Base-by-base conservation (phyloP, 2,329 filamentous ascomycete species). In the Purpureocillium takamizusanense region DNA sequence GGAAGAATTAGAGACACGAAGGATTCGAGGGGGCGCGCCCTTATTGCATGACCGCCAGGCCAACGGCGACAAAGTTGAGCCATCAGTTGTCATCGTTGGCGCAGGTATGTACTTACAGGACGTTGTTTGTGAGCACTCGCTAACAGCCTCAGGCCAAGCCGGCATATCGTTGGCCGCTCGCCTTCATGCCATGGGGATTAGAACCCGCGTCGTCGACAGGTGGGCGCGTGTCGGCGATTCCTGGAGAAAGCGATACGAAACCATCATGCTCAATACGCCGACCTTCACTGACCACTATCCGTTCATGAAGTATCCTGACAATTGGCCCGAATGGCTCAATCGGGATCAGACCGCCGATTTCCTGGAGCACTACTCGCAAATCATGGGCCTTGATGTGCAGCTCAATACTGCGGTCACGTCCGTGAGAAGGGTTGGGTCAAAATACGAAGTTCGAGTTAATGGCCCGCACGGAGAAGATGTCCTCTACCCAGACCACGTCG, bases 311-410 rank as follows among this genome's bases (percentile, higher is more conserved):
- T 31, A 31, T 31, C 30, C 30, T 6, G 30, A 31, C 5, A 31
- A 31, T 23, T 28, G 30, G 16, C 38, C 38, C 48, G 51, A 1
- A 15, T 54, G 11, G 37, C 51, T 9, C 51, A 46, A 11, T 36
- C 51, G 13, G 42, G 40, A 12, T 45, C 46, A 7, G 39, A 38
- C 4, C 7, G 30, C 30, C 30, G 30, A 31, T 14, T 31, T 31
- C 12, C 15, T 31, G 30, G 30, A 31, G 12, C 30, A 31, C 15
- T 31, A 25, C 8, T 31, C 31, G 10, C 33, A 40, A 9, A 18
- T 55, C 31, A 57, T 55, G 1, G 36, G 43, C 3, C 48, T 53
- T 4, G 52, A 47, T 62, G 64, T 29, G 66, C 67, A 0, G 51
- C 51, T 0, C 13, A 14, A 14, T 34, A 37, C 27, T 8, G 14